phyloP scores from a whole-genome alignment of 345 rosid genomes.

The Turritis glabra region DNA sequence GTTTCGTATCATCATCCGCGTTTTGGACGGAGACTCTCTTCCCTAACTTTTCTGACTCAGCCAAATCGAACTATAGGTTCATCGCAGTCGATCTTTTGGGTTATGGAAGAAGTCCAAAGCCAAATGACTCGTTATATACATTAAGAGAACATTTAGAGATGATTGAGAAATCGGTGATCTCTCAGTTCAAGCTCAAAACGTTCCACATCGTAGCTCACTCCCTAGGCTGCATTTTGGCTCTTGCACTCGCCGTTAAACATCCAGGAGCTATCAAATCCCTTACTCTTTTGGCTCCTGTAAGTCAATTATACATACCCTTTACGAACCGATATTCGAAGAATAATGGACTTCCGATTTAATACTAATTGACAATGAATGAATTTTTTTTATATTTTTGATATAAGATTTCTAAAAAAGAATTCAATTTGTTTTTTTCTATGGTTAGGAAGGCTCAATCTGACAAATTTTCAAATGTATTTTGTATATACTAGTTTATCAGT shows the following conservation, averaged over 20 bases:
- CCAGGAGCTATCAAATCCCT: constrained; percentile 79
- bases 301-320: constrained; percentile 17
- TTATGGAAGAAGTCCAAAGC: constrained; percentile 95
- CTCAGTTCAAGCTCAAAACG: constrained; percentile 59
- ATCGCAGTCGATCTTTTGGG: constrained; percentile 87
- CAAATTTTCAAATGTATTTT: too few relatives aligned
- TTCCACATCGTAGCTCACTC: constrained; percentile 98
- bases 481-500: not conserved
- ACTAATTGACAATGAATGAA: not conserved
- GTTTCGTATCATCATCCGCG: constrained; percentile 90
- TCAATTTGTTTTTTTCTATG: not conserved
- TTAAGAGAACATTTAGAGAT: constrained; percentile 82
- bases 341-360: not conserved
- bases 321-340: not conserved
- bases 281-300: constrained; percentile 87
- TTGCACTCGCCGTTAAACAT: constrained; percentile 82
- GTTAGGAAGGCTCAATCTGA: not conserved
- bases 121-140: constrained; percentile 88
- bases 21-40: constrained; percentile 95
- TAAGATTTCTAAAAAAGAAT: not conserved
- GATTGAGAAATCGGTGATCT: constrained; percentile 77
- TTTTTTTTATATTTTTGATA: not conserved
- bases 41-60: constrained; percentile 70
- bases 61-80: constrained; percentile 66
- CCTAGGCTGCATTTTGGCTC: constrained; percentile 91